Evolutionary conservation across 2,329 filamentous ascomycete genomes (phyloP), one percentile per base, ranked within the genome.

Genomic region (Septoria linicola): DNA sequence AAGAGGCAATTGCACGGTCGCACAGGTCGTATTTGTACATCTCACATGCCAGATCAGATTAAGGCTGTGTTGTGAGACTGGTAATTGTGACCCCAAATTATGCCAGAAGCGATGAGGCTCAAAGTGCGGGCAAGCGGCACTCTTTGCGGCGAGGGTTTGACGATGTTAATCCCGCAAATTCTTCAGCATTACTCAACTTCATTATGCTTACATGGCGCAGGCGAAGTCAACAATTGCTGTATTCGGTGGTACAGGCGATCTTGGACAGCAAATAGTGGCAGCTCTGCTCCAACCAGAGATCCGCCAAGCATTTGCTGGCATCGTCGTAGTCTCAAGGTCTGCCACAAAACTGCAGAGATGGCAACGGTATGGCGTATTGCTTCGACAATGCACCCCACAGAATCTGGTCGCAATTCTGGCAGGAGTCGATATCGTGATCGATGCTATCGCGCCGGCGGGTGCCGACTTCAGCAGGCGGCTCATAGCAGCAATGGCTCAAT

Each of bases 221-320:
- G 32, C 19, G 23, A 41, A 37, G 21, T 23, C 41, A 11, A 35
- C 41, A 10, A 41, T 51, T 20, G 49, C 41, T 14, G 36, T 51
- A 13, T 51, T 51, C 25, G 49, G 49, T 31, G 49, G 41, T n/a
- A 51, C 35, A 16, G 49, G 49, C 6, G 10, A 30, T 3, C 34
- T 51, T 14, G 41, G 49, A 4, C 27, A 37, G 13, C 41, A 31
- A 13, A 36, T 51, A 23, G 49, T 42, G 27, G 30, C 25, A 17
- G 35, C 41, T 14, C 45, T 51, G 13, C 35, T 46, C 7, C 32
- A 51, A 25, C 27, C 41, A 7, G 32, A 21, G 2, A 30, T 36
- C 27, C 41, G 49, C 19, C 27, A 36, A 23, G n/a, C 19, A 6
- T 51, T 51, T 17, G 23, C 14, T 4, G 27, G 37, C 23, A 23